phyloP scores from a whole-genome alignment of 805 yeast genomes.

The Ogataea minuta region DNA sequence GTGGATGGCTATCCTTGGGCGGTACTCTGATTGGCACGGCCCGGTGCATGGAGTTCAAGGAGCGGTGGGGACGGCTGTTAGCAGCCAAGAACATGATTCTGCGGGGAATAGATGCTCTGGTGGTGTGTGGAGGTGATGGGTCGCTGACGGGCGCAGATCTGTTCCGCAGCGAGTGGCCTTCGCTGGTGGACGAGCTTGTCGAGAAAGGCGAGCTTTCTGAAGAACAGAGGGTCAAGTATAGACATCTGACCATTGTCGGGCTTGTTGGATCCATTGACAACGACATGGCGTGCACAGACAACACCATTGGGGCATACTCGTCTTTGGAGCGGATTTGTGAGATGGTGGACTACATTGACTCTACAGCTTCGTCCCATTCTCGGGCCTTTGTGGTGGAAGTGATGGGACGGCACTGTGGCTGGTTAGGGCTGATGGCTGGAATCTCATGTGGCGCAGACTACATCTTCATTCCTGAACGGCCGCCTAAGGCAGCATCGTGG shows the following conservation, averaged over 20 bases:
- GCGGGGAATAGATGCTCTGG: conserved; percentile 89
- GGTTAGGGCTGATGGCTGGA: conserved; percentile 98
- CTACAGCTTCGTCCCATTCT: conserved; percentile 95
- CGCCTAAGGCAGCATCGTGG: conserved; percentile 76
- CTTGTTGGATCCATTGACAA: conserved; percentile 96
- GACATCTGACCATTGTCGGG: conserved; percentile 83
- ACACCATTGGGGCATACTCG: conserved; percentile 95
- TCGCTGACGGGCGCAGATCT: conserved; percentile 96
- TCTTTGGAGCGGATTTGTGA: conserved; percentile 91
- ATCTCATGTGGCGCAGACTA: conserved; percentile 95
- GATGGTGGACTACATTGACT: conserved; percentile 94
- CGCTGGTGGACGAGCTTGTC: conserved; percentile 70
- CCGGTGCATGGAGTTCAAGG: conserved; percentile 80
- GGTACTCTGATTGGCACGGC: conserved; percentile 98
- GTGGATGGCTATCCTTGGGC: conserved; percentile 90
- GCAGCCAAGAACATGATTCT: conserved; percentile 84
- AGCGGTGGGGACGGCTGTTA: conserved; percentile 76
- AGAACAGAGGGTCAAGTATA: conserved; percentile 59
- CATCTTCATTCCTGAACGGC: conserved; percentile 91
- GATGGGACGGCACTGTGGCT: conserved; percentile 99
- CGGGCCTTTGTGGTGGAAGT: conserved; percentile 98
- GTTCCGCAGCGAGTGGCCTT: conserved; percentile 94
- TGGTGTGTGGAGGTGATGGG: conserved; percentile 99
- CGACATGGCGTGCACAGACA: conserved; percentile 96
- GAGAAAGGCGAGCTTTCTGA: conserved; percentile 52